Conservation (phyloP, 805 yeast genomes). For the Wickerhamomyces hampshirensis region DNA sequence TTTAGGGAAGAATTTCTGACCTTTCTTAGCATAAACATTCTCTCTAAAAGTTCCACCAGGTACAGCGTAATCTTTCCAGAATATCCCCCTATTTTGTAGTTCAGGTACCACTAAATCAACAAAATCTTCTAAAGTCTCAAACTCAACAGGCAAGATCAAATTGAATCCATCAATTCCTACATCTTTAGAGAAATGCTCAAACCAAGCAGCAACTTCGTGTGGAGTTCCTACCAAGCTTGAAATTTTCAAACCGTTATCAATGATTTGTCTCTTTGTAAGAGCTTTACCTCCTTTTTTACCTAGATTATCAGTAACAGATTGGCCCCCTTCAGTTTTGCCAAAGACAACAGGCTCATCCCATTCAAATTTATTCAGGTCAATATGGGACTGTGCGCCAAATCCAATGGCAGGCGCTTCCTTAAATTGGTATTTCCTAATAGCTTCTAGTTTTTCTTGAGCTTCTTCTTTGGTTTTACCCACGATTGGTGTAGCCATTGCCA, state of each 20-base stretch:
- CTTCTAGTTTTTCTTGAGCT: slow-evolving; percentile 26
- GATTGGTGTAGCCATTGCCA: slow-evolving; percentile 34
- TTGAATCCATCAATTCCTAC: slow-evolving; percentile 41
- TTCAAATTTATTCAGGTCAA: slow-evolving; percentile 31
- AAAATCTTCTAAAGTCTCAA: slow-evolving; percentile 34
- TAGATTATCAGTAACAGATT: slow-evolving; percentile 29
- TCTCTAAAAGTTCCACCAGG: slow-evolving; percentile 36
- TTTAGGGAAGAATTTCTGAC: slow-evolving; percentile 14
- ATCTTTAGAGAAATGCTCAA: slow-evolving; percentile 34
- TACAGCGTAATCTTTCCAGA: slow-evolving; percentile 33
- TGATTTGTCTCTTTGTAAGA: slow-evolving; percentile 24
- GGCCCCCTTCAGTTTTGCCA: slow-evolving; percentile 30
- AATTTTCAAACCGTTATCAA: slow-evolving; percentile 30
- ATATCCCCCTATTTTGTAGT: slow-evolving; percentile 30
- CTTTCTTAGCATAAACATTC: slow-evolving; percentile 28
- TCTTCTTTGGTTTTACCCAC: slow-evolving; percentile 37
- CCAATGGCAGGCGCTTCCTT: slow-evolving; percentile 39
- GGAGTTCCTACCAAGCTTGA: slow-evolving; percentile 32
- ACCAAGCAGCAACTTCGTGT: slow-evolving; percentile 33
- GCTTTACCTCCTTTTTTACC: slow-evolving; percentile 18
- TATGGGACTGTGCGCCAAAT: slow-evolving; percentile 42
- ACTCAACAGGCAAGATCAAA: slow-evolving; percentile 33
- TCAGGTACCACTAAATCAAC: slow-evolving; percentile 35
- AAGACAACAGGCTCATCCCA: slow-evolving; percentile 29
- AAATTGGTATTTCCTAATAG: slow-evolving; percentile 32